Evolutionary conservation across 2,329 filamentous ascomycete genomes (phyloP), one percentile per base, ranked within the genome.

Genomic region (Fonsecaea monophora): DNA sequence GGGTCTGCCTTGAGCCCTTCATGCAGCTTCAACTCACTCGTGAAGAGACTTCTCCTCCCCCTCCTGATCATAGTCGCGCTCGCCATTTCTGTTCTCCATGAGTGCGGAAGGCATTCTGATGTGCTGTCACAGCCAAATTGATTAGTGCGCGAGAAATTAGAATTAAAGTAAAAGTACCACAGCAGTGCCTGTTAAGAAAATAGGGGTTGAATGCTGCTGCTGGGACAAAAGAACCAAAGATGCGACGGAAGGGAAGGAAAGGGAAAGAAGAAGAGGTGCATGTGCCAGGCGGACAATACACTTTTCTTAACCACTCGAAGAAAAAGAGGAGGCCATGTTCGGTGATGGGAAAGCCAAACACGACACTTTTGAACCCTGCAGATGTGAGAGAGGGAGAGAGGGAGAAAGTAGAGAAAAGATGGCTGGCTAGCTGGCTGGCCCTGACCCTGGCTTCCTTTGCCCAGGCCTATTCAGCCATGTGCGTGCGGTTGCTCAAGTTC

Each of bases 41-140:
- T 82, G 73, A 57, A 82, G 78, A 64, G 77, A 77, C 65, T 79
- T 78, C 68, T 81, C 78, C 54, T 72, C 66, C 32, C 71, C 67
- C 18, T 59, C 60, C 30, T 32, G 30, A 32, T 32, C 30, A 32
- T 32, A 6, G 37, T 60, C 45, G 21, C 65, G 42, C 60, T 68
- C 58, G 13, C 48, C 53, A 4, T 37, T 66, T 45, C 66, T 64
- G 60, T 71, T 71, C 38, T 71, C 70, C 71, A 73, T 73, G 42
- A 34, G 54, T 62, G n/a, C 42, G 8, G 58, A 13, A 37, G 42
- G 34, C 21, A 25, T 42, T 38, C 32, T 32, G 18, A 7, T 8
- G n/a, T 15, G 15, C 18, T 54, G 13, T 48, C 38, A 35, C 30
- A 32, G 30, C 30, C 30, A 4, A 32, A 32, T 32, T 32, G 30